phyloP scores from a whole-genome alignment of 192 early-diverging fungal genomes.

The Coemansia sp. region DNA sequence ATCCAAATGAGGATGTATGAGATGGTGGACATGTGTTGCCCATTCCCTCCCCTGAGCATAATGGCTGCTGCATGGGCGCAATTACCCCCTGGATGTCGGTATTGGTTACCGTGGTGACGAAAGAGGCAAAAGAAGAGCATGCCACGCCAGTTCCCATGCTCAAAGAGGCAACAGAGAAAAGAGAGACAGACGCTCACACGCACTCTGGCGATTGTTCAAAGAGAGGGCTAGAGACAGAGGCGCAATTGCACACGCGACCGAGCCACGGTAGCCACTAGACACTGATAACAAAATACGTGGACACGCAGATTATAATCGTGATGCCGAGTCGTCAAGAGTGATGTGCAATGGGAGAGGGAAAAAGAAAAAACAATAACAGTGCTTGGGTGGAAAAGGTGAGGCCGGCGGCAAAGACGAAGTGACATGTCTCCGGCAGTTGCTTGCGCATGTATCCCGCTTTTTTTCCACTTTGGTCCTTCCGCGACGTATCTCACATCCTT shows the following conservation, averaged over 20 bases:
- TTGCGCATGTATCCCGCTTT: background rate
- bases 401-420: background rate
- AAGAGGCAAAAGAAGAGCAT: background rate
- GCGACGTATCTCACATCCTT: conserved; percentile 9
- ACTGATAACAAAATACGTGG: background rate
- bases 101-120: conserved; percentile 10
- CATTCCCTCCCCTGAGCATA: background rate
- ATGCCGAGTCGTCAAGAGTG: background rate
- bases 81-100: conserved; percentile 1
- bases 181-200: background rate
- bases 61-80: background rate
- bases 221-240: background rate
- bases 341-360: background rate
- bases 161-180: background rate
- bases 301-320: background rate
- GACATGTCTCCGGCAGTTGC: conserved; percentile 1
- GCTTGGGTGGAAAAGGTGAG: background rate
- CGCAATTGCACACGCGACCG: background rate
- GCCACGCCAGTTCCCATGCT: background rate
- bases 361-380: background rate
- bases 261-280: conserved; percentile 1
- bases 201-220: background rate
- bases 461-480: conserved; percentile 5
- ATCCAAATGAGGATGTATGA: background rate
- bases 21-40: background rate